phyloP scores from a whole-genome alignment of 2,329 filamentous ascomycete genomes.

The Penicillium brasilianum region DNA sequence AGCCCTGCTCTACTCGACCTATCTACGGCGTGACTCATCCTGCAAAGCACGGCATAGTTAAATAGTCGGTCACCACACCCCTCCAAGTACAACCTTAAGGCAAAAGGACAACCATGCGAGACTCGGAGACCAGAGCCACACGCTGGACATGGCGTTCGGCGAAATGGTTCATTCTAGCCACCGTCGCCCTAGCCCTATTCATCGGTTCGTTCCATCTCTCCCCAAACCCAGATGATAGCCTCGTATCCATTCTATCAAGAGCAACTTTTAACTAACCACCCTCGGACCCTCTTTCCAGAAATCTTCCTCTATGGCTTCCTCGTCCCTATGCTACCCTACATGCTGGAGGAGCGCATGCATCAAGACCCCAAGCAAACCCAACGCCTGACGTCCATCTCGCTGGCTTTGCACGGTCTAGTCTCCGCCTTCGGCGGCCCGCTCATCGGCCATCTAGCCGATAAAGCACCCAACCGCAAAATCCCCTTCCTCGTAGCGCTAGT shows the following conservation, averaged over 20 bases:
- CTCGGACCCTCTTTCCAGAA: constrained; percentile 23
- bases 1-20: neutral
- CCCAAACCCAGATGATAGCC: neutral
- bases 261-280: neutral
- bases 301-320: constrained; percentile 42
- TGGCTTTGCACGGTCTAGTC: constrained; percentile 35
- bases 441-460: constrained; percentile 38
- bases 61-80: neutral
- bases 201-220: neutral
- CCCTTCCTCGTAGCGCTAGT: constrained; percentile 34
- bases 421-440: constrained; percentile 31
- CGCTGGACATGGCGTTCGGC: constrained; percentile 4
- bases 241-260: neutral
- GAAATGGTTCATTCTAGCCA: constrained; percentile 6
- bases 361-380: constrained; percentile 33
- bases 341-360: constrained; percentile 37
- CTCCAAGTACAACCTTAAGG: neutral
- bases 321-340: constrained; percentile 40
- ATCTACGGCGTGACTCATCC: neutral
- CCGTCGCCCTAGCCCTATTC: constrained; percentile 1
- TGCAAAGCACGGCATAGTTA: neutral
- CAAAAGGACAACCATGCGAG: neutral
- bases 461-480: constrained; percentile 29
- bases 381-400: constrained; percentile 29
- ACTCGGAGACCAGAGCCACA: neutral